These are phyloP conservation scores for Histomonas meleagridis DNA, from an alignment of 208 protist genomes.

Conservation along the genomic window DNA sequence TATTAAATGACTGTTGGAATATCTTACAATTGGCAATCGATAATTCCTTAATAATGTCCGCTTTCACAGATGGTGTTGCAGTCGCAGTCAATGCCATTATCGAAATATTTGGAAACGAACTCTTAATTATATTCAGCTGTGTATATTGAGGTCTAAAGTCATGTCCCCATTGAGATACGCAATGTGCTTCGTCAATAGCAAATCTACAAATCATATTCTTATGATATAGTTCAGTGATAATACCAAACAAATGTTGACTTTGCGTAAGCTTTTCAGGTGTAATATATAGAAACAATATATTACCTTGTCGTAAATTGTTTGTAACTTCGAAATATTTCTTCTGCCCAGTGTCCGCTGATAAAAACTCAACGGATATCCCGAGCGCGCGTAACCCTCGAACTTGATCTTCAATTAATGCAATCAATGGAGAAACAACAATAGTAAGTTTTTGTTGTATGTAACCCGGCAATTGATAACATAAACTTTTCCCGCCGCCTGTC, in stretches of 20 bases:
- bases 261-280: constrained; percentile 20
- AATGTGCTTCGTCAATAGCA: constrained; percentile 63
- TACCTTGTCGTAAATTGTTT: neutral
- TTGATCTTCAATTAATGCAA: constrained; percentile 56
- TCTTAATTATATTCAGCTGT: constrained; percentile 42
- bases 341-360: neutral
- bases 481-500: constrained; percentile 50
- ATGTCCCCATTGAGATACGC: constrained; percentile 60
- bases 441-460: constrained; percentile 28
- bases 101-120: constrained; percentile 51
- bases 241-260: neutral
- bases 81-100: constrained; percentile 59
- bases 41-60: constrained; percentile 44
- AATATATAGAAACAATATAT: neutral
- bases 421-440: constrained; percentile 50
- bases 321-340: neutral
- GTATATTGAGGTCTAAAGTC: constrained; percentile 56
- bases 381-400: constrained; percentile 37
- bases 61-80: constrained; percentile 47
- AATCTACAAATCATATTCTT: constrained; percentile 39
- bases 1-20: constrained; percentile 50
- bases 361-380: neutral
- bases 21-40: constrained; percentile 36
- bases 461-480: constrained; percentile 51
- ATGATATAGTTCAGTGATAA: neutral